Conservation (phyloP, 1,284 basidiomycete genomes). For the Singerocomus inundabilis region DNA sequence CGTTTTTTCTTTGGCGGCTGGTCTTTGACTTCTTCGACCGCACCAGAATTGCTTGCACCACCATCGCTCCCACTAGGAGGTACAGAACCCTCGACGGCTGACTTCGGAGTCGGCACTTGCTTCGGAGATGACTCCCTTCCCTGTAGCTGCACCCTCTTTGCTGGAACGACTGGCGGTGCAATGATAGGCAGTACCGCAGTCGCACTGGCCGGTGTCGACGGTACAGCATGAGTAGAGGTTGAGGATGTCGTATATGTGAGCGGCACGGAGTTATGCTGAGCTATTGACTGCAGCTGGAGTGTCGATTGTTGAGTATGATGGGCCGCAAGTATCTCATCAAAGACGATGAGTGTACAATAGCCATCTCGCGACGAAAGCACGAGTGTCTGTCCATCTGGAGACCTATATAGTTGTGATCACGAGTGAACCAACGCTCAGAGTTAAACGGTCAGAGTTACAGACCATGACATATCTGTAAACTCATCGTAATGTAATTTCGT, state of each 20-base stretch:
- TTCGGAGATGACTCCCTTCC: slow-evolving; percentile 49
- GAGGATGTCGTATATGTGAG: slow-evolving; percentile 39
- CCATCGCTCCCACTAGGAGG: slow-evolving; percentile 13
- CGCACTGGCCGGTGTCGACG: slow-evolving; percentile 42
- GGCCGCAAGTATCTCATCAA: slow-evolving; percentile 86
- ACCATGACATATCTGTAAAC: slow-evolving; percentile 97
- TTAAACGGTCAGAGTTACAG: slow-evolving; percentile 32
- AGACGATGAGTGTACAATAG: slow-evolving; percentile 92
- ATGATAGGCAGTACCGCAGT: slow-evolving; percentile 40
- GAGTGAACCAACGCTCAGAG: slow-evolving; percentile 5
- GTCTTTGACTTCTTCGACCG: slow-evolving; percentile 29
- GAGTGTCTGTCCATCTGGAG: slow-evolving; percentile 91
- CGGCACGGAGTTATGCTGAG: slow-evolving; percentile 74
- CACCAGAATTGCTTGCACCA: slow-evolving; percentile 11
- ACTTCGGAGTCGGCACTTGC: slow-evolving; percentile 44
- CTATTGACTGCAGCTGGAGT: slow-evolving; percentile 83
- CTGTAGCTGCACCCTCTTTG: slow-evolving; percentile 39
- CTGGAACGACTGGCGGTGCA: slow-evolving; percentile 45
- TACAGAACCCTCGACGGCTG: slow-evolving; percentile 13
- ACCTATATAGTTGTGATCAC: slow-evolving; percentile 53
- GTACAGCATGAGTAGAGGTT: slow-evolving; percentile 14
- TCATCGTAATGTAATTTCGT: slow-evolving; percentile 97
- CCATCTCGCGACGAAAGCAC: slow-evolving; percentile 93
- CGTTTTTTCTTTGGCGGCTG: slow-evolving; percentile 87
- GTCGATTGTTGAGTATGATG: slow-evolving; percentile 87